Evolutionary conservation across 2,329 filamentous ascomycete genomes (phyloP).

Genomic region (Pseudomassariella vexata): DNA sequence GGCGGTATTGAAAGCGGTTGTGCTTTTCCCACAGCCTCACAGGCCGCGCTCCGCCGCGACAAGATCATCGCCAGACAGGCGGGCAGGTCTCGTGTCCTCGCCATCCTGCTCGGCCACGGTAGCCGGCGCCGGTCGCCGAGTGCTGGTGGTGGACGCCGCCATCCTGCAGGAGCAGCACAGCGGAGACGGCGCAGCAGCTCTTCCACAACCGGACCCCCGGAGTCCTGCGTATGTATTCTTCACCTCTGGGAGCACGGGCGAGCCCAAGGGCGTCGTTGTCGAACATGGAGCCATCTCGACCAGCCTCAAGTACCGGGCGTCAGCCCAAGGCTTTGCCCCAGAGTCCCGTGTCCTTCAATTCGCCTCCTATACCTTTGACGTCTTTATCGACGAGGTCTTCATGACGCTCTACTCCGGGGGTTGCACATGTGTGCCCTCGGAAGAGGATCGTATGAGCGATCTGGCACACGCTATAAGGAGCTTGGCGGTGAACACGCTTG

Average conservation of each 20-base stretch:
- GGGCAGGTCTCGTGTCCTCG: neutral
- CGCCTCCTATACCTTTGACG: constrained; percentile 30
- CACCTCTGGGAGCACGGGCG: constrained; percentile 6
- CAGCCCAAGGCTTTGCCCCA: neutral
- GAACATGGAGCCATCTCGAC: constrained; percentile 1
- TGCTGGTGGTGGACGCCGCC: too few relatives aligned
- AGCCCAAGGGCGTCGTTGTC: constrained; percentile 6
- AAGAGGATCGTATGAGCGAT: constrained; percentile 24
- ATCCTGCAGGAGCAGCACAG: too few relatives aligned
- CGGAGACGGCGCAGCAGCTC: too few relatives aligned
- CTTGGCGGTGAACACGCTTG: constrained; percentile 1
- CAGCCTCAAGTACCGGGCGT: constrained; percentile 1
- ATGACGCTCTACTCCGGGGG: constrained; percentile 30
- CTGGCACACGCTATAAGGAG: neutral
- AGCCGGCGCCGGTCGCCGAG: too few relatives aligned
- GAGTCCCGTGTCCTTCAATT: constrained; percentile 14
- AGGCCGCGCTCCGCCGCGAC: too few relatives aligned
- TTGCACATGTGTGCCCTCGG: constrained; percentile 31
- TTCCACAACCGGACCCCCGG: too few relatives aligned
- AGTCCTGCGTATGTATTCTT: constrained; percentile 5
- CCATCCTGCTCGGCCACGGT: too few relatives aligned
- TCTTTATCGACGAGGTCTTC: constrained; percentile 29
- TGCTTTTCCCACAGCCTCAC: too few relatives aligned
- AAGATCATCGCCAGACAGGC: neutral
- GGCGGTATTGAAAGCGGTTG: too few relatives aligned